Conservation (phyloP, 352 stramenopile genomes). For the Globisporangium sylvaticum region DNA sequence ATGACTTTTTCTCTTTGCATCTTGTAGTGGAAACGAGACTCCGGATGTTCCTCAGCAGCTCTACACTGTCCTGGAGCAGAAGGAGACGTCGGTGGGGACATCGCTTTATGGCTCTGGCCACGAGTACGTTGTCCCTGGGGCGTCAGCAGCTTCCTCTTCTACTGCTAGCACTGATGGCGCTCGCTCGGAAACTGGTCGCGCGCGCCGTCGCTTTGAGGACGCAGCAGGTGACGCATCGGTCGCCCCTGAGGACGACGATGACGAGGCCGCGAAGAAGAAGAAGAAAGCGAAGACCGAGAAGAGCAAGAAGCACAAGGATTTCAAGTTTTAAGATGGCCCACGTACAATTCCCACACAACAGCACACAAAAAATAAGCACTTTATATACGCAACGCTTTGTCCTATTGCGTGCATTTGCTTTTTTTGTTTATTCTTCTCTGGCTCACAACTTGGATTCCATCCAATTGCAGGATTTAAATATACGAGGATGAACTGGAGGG, state of each 20-base stretch:
- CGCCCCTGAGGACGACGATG: conserved; percentile 39
- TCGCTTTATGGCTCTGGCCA: conserved; percentile 75
- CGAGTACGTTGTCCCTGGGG: conserved; percentile 61
- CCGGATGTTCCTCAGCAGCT: conserved; percentile 63
- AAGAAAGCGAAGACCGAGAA: conserved; percentile 75
- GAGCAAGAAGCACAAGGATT: conserved; percentile 82
- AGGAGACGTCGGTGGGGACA: conserved; percentile 70
- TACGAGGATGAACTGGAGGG: background rate
- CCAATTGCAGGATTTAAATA: background rate
- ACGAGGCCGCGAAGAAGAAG: conserved; percentile 60
- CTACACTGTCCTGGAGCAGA: conserved; percentile 77
- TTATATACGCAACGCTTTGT: background rate
- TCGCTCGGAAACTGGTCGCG: conserved; percentile 43
- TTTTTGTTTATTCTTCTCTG: background rate
- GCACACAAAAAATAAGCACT: background rate
- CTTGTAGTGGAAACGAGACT: conserved; percentile 46
- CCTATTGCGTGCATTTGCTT: background rate
- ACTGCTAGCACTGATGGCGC: conserved; percentile 29
- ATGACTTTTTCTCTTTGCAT: background rate
- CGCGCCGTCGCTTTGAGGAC: conserved; percentile 73
- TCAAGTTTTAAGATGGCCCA: conserved; percentile 62
- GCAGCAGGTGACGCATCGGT: conserved; percentile 18
- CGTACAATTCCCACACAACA: background rate
- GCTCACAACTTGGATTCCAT: background rate
- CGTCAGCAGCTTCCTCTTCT: conserved; percentile 15